These are phyloP conservation scores for Combretum micranthum DNA, from an alignment of 345 rosid genomes.

Conservation along the genomic window DNA sequence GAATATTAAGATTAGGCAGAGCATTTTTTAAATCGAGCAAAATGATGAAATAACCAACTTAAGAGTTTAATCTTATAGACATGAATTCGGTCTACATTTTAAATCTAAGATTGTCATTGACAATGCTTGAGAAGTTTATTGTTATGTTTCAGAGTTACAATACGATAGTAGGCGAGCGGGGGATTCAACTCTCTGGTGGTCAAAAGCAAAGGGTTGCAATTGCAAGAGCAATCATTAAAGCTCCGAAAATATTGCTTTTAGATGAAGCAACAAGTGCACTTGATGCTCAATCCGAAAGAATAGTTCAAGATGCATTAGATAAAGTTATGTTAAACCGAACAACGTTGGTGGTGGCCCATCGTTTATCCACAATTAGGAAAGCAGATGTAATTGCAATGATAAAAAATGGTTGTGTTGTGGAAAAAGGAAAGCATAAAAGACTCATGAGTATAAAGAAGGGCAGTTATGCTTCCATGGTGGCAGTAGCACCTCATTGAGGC, in stretches of 20 bases:
- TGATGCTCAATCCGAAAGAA: conserved; percentile 23
- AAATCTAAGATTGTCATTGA: too few species aligned
- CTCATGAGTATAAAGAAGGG: conserved; percentile 21
- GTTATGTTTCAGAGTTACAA: conserved; percentile 20
- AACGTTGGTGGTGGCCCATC: conserved; percentile 26
- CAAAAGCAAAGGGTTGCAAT: conserved; percentile 33
- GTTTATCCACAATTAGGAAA: conserved; percentile 16
- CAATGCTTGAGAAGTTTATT: too few species aligned
- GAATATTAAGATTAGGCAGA: not conserved
- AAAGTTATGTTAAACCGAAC: conserved; percentile 21
- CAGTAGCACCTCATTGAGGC: not conserved
- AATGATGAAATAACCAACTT: too few species aligned
- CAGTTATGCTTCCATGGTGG: conserved; percentile 20
- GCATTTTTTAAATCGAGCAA: too few species aligned
- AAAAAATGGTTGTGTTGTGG: conserved; percentile 22
- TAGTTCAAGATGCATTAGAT: conserved; percentile 28
- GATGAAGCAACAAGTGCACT: conserved; percentile 34
- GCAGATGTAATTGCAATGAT: conserved; percentile 23
- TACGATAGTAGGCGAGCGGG: conserved; percentile 32
- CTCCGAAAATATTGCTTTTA: conserved; percentile 18
- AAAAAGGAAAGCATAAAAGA: conserved; percentile 26
- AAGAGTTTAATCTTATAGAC: too few species aligned
- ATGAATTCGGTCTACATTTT: too few species aligned
- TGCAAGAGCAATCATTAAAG: conserved; percentile 27
- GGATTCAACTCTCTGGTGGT: conserved; percentile 26